Conservation (phyloP, 2,329 filamentous ascomycete species). For the Clonostachys rhizophaga region DNA sequence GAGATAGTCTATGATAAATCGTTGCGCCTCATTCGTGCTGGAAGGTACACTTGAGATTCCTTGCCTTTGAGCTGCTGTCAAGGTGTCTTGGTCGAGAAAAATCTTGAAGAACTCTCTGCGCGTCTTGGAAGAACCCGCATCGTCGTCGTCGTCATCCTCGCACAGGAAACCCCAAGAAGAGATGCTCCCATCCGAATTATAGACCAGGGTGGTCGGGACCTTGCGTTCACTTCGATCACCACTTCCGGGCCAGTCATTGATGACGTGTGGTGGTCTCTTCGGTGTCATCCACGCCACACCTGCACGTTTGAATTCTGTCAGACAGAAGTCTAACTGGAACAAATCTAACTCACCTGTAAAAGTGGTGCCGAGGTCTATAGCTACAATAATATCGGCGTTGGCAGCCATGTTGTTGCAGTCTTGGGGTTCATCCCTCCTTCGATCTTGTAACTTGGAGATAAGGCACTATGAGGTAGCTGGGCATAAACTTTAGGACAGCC, state of each 20-base stretch:
- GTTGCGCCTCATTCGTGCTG: constrained; percentile 34
- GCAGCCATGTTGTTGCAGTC: constrained; percentile 13
- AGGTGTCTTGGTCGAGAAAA: constrained; percentile 40
- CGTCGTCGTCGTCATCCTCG: constrained; percentile 38
- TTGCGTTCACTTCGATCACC: constrained; percentile 49
- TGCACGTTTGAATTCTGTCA: too few relatives aligned
- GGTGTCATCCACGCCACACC: constrained; percentile 31
- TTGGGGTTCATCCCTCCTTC: too few relatives aligned
- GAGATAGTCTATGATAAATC: constrained; percentile 43
- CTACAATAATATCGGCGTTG: constrained; percentile 30
- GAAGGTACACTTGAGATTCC: constrained; percentile 35
- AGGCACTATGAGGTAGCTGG: too few relatives aligned
- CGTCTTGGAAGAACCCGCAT: constrained; percentile 25
- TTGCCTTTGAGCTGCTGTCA: constrained; percentile 33
- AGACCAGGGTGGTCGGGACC: constrained; percentile 45
- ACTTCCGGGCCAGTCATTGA: constrained; percentile 49
- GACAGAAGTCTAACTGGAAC: background rate
- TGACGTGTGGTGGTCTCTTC: constrained; percentile 33
- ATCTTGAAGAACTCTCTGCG: constrained; percentile 51
- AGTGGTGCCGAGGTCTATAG: constrained; percentile 40
- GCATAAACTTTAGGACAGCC: too few relatives aligned
- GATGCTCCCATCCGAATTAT: constrained; percentile 30
- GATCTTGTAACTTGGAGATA: too few relatives aligned
- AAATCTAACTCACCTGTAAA: constrained; percentile 31
- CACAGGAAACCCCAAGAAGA: constrained; percentile 51